These are phyloP conservation scores for Colletotrichum lini DNA, from an alignment of 2,329 filamentous ascomycete species.

Conservation along the genomic window DNA sequence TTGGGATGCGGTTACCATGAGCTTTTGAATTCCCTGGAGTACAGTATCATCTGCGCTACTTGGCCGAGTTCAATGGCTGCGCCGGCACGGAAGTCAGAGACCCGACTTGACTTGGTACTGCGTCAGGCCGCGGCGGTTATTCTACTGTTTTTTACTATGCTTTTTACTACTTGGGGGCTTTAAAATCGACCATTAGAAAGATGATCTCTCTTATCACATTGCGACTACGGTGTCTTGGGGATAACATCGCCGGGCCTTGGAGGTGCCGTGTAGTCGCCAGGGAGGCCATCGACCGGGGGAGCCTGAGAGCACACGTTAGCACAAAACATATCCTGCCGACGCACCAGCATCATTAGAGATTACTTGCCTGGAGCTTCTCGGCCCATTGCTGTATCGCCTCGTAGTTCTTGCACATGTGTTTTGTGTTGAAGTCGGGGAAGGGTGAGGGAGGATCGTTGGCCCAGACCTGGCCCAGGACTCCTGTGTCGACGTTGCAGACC, in stretches of 20 bases:
- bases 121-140: not conserved
- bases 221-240: conserved; percentile 18
- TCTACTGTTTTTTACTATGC: not conserved
- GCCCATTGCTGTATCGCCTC: conserved; percentile 69
- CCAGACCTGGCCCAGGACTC: conserved; percentile 74
- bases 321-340: too few species aligned
- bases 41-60: not conserved
- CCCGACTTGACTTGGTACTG: not conserved
- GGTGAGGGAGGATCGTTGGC: conserved; percentile 61
- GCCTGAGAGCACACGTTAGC: conserved; percentile 21
- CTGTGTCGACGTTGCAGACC: conserved; percentile 74
- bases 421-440: conserved; percentile 75
- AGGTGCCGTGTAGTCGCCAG: conserved; percentile 19
- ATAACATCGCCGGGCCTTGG: conserved; percentile 25
- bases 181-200: too few species aligned
- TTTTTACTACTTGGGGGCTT: not conserved
- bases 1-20: too few species aligned
- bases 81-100: not conserved
- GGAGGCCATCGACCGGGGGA: conserved; percentile 24
- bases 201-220: too few species aligned
- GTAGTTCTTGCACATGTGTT: conserved; percentile 71
- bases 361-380: conserved; percentile 61
- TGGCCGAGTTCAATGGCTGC: not conserved
- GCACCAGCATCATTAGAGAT: not conserved
- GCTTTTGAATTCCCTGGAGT: not conserved